Percentiles rank a stretch among this genome's conserved stretches.
Conservation (phyloP, 169 alveolate genomes). For the Cryptosporidium sp. region DNA sequence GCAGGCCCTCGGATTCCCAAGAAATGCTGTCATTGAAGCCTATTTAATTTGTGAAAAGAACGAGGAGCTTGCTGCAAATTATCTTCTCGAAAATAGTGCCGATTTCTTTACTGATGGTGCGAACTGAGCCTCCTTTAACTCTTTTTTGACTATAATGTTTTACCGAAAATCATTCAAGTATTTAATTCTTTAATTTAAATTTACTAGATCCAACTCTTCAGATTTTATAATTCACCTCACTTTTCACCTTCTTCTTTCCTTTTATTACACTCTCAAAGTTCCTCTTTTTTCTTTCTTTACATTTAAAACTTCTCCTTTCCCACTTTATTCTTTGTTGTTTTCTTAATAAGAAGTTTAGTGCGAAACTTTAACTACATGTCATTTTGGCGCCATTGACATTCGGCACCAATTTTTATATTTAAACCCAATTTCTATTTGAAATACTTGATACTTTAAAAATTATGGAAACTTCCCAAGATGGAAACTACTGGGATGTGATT, state of each 20-base stretch:
- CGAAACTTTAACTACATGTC: neutral
- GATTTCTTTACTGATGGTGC: slow-evolving; percentile 80
- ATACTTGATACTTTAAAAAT: neutral
- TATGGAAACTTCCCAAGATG: neutral
- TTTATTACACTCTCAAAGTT: neutral
- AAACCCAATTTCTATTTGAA: neutral
- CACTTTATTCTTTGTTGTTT: neutral
- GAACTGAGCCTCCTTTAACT: neutral
- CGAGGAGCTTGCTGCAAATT: slow-evolving; percentile 94
- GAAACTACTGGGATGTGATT: slow-evolving; percentile 53
- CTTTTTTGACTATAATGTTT: neutral
- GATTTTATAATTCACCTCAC: neutral
- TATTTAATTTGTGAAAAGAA: slow-evolving; percentile 95
- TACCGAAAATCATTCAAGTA: neutral
- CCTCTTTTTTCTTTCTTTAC: neutral
- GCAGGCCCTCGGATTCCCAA: slow-evolving; percentile 92
- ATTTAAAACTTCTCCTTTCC: neutral
- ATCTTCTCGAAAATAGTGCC: slow-evolving; percentile 85
- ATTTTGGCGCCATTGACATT: slow-evolving; percentile 3
- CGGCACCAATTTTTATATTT: neutral
- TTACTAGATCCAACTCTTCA: neutral
- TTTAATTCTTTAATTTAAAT: neutral
- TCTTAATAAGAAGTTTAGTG: neutral
- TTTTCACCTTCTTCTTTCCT: neutral
- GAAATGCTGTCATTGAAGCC: slow-evolving; percentile 95